These are phyloP conservation scores for Aspergillus funiculosus DNA, from an alignment of 495 filamentous ascomycete species.

Conservation along the genomic window DNA sequence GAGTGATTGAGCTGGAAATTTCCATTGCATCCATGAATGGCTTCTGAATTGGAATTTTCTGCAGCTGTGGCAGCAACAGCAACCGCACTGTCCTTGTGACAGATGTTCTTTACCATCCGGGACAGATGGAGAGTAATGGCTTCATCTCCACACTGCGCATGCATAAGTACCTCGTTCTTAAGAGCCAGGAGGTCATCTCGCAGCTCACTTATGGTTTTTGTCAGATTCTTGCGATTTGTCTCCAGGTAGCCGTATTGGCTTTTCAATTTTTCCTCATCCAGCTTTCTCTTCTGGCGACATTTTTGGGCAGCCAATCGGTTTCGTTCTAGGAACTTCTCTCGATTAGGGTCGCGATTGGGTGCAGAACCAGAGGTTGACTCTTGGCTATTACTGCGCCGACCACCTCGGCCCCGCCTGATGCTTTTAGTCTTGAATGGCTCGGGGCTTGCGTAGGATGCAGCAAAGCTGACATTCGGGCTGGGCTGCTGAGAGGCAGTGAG, in stretches of 20 bases:
- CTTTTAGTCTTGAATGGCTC: no score
- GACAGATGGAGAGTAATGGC: slow-evolving; percentile 47
- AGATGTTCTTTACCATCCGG: slow-evolving; percentile 39
- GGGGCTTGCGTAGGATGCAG: no score
- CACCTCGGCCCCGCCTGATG: no score
- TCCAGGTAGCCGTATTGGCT: not conserved
- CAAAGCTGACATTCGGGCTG: slow-evolving; percentile 1
- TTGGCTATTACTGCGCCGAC: no score
- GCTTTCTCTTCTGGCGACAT: slow-evolving; percentile 66
- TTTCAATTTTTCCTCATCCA: not conserved
- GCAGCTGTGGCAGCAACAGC: no score
- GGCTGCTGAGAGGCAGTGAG: not conserved
- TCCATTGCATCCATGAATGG: no score
- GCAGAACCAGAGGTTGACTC: slow-evolving; percentile 1
- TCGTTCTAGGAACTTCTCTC: slow-evolving; percentile 61
- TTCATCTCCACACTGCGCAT: slow-evolving; percentile 53
- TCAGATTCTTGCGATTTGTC: slow-evolving; percentile 29
- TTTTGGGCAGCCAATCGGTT: slow-evolving; percentile 83
- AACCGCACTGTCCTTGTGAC: not conserved
- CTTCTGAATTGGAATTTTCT: no score
- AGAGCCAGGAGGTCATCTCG: slow-evolving; percentile 52
- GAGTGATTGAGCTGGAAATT: no score
- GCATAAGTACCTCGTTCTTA: slow-evolving; percentile 54
- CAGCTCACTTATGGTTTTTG: slow-evolving; percentile 42
- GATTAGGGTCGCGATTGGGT: slow-evolving; percentile 10